phyloP scores from a whole-genome alignment of 2,329 filamentous ascomycete genomes.

The Emmonsiellopsis sp. region DNA sequence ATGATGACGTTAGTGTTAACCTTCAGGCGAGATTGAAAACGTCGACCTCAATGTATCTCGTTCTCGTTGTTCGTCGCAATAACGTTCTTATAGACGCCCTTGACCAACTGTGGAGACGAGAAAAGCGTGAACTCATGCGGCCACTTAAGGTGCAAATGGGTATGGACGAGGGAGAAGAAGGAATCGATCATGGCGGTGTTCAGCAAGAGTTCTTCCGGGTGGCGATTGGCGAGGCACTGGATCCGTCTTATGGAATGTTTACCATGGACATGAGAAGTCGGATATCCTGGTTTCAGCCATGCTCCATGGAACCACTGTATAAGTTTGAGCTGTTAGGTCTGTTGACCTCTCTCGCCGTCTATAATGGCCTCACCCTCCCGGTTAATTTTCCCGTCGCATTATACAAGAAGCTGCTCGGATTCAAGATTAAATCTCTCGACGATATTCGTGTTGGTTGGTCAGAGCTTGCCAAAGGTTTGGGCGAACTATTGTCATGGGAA shows the following conservation, averaged over 20 bases:
- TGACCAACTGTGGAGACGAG: conserved; percentile 80
- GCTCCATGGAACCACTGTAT: conserved; percentile 72
- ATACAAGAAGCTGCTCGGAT: conserved; percentile 68
- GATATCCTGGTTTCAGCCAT: conserved; percentile 82
- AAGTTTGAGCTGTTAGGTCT: conserved; percentile 85
- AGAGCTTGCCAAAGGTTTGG: conserved; percentile 65
- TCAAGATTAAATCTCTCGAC: conserved; percentile 59
- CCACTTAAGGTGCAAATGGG: conserved; percentile 85
- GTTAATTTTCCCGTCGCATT: conserved; percentile 79
- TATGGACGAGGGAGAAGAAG: conserved; percentile 73
- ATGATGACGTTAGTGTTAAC: conserved; percentile 47
- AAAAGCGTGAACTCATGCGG: conserved; percentile 70
- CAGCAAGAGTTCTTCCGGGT: conserved; percentile 94
- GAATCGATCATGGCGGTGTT: conserved; percentile 87
- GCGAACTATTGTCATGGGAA: conserved; percentile 65
- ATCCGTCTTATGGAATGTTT: conserved; percentile 69
- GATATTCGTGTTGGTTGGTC: conserved; percentile 86
- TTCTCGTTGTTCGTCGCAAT: conserved; percentile 60
- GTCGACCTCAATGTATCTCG: conserved; percentile 60
- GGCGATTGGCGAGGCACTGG: conserved; percentile 68
- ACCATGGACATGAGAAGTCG: conserved; percentile 65
- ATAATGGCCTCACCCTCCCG: conserved; percentile 86
- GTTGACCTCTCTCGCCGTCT: conserved; percentile 80
- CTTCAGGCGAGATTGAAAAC: conserved; percentile 56
- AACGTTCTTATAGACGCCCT: conserved; percentile 65